phyloP scores from a whole-genome alignment of 352 stramenopile species.

The Phytophthora pluvialis region DNA sequence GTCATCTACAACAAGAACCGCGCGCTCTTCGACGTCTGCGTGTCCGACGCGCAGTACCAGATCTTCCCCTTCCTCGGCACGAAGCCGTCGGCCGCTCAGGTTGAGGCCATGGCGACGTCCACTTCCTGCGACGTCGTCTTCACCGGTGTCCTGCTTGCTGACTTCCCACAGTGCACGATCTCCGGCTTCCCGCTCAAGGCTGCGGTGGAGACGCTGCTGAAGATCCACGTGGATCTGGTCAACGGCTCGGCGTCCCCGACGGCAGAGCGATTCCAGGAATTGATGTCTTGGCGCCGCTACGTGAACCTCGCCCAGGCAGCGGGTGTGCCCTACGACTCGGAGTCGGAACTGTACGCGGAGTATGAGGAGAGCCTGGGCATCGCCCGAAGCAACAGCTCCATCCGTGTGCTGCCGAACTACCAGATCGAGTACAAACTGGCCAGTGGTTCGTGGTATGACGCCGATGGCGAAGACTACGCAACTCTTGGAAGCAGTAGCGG shows the following conservation, averaged over 20 bases:
- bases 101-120: constrained; percentile 42
- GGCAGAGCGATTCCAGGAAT: constrained; percentile 47
- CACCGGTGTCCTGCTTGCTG: constrained; percentile 49
- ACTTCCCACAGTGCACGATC: constrained; percentile 58
- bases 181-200: constrained; percentile 58
- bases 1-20: constrained; percentile 63
- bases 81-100: constrained; percentile 51
- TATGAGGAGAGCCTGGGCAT: constrained; percentile 50
- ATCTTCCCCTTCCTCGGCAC: constrained; percentile 61
- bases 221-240: constrained; percentile 51
- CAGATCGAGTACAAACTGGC: constrained; percentile 44
- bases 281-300: constrained; percentile 54
- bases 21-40: constrained; percentile 56
- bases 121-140: constrained; percentile 54
- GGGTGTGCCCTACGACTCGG: constrained; percentile 49
- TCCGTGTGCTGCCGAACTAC: constrained; percentile 39
- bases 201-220: constrained; percentile 61
- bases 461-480: constrained; percentile 26
- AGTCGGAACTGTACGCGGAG: constrained; percentile 52
- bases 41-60: constrained; percentile 57
- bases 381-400: constrained; percentile 34
- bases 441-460: constrained; percentile 36
- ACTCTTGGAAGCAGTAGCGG: constrained; percentile 10
- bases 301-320: constrained; percentile 56
- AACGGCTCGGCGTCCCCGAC: constrained; percentile 31